Conservation (phyloP, 306 rosid species). For the Lupinus albus region DNA sequence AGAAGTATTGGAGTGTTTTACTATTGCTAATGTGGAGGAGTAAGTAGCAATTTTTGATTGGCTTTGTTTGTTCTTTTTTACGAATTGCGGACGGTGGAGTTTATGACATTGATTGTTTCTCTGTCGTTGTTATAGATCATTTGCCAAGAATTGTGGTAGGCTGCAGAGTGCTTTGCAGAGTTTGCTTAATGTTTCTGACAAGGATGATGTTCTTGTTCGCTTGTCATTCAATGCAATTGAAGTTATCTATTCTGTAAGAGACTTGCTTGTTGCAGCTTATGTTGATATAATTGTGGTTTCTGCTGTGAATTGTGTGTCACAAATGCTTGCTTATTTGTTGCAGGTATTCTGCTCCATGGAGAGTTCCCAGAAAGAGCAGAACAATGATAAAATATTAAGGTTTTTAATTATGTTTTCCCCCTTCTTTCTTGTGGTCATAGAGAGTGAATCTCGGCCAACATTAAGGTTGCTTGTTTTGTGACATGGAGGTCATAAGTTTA, state of each 20-base stretch:
- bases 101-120: constrained; percentile 26
- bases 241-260: constrained; percentile 69
- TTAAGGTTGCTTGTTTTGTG: no score
- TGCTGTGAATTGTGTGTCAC: constrained; percentile 9
- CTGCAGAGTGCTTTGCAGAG: constrained; percentile 50
- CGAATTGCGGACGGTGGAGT: constrained; percentile 21
- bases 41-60: constrained; percentile 55
- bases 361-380: constrained; percentile 51
- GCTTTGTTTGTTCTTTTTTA: constrained; percentile 10
- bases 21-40: constrained; percentile 66
- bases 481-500: no score
- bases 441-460: no score
- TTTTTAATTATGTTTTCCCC: constrained; percentile 35
- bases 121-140: constrained; percentile 66
- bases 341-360: constrained; percentile 73
- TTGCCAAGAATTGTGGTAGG: constrained; percentile 59
- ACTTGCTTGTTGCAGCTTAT: constrained; percentile 13
- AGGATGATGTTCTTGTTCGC: constrained; percentile 57
- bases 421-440: no score
- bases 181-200: constrained; percentile 48
- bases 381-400: constrained; percentile 59
- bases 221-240: constrained; percentile 53
- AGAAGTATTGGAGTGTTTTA: constrained; percentile 56
- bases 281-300: neutral
- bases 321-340: constrained; percentile 32